These are phyloP conservation scores for Lagenidium giganteum DNA, from an alignment of 352 stramenopile genomes.

Conservation along the genomic window DNA sequence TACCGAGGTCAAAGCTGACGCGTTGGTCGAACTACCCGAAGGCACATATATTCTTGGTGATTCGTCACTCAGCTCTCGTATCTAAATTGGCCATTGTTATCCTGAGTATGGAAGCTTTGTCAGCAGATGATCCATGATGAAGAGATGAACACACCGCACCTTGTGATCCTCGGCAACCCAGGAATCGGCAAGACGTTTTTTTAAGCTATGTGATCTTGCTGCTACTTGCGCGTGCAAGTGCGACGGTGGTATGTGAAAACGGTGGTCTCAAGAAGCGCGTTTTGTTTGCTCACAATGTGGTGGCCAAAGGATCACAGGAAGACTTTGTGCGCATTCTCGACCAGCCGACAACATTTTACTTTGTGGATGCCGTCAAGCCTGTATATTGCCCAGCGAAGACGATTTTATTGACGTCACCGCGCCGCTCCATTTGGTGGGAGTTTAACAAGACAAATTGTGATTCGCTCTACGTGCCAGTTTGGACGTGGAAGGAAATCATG, in stretches of 20 bases:
- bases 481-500: constrained; percentile 15
- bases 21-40: constrained; percentile 12
- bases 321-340: constrained; percentile 23
- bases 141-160: constrained; percentile 14
- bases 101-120: constrained; percentile 10
- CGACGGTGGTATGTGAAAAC: constrained; percentile 20
- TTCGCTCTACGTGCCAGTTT: constrained; percentile 14
- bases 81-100: constrained; percentile 22
- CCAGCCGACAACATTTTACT: constrained; percentile 16
- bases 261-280: constrained; percentile 1
- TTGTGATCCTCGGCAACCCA: constrained; percentile 24
- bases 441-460: constrained; percentile 21
- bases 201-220: constrained; percentile 17
- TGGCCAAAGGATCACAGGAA: constrained; percentile 12
- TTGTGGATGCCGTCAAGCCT: constrained; percentile 21
- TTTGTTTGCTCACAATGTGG: constrained; percentile 2
- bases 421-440: constrained; percentile 11
- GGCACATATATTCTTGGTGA: constrained; percentile 1
- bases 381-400: constrained; percentile 12
- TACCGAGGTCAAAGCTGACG: constrained; percentile 12
- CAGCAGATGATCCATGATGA: constrained; percentile 14
- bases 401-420: constrained; percentile 21
- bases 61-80: constrained; percentile 6
- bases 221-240: constrained; percentile 10
- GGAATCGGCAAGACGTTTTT: constrained; percentile 24